Evolutionary conservation across 2,329 filamentous ascomycete genomes (phyloP).

Genomic region (Trichoderma sp.): DNA sequence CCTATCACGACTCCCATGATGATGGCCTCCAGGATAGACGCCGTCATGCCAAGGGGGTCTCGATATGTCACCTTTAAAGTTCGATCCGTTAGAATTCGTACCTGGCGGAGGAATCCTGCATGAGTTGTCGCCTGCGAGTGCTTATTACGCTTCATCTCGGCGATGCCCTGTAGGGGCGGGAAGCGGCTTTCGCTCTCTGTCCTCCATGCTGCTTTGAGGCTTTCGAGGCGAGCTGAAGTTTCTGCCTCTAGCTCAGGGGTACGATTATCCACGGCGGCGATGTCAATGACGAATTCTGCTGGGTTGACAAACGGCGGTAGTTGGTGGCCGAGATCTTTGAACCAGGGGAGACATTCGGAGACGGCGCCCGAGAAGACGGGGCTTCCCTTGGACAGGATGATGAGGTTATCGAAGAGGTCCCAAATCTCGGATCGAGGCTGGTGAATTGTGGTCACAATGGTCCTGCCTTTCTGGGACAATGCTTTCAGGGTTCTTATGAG

Average conservation of each 20-base stretch:
- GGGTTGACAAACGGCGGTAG: constrained; percentile 73
- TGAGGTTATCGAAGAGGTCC: constrained; percentile 69
- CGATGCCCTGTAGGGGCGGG: constrained; percentile 21
- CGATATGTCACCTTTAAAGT: constrained; percentile 69
- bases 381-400: constrained; percentile 64
- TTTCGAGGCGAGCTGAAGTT: constrained; percentile 57
- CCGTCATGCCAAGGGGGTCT: constrained; percentile 73
- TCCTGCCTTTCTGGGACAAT: constrained; percentile 65
- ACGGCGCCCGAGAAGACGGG: constrained; percentile 65
- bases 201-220: constrained; percentile 59
- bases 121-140: constrained; percentile 37
- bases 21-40: constrained; percentile 66
- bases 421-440: constrained; percentile 78
- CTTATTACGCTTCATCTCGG: constrained; percentile 18
- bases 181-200: constrained; percentile 34
- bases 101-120: constrained; percentile 59
- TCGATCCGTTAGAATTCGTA: constrained; percentile 62
- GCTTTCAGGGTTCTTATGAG: constrained; percentile 67
- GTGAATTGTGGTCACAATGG: constrained; percentile 71
- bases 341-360: constrained; percentile 60
- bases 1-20: constrained; percentile 69
- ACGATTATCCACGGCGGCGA: constrained; percentile 70
- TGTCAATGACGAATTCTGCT: constrained; percentile 71
- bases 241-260: constrained; percentile 61
- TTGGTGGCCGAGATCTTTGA: constrained; percentile 56